These are phyloP conservation scores for Lomentospora prolificans DNA, from an alignment of 2,329 filamentous ascomycete species.

Conservation along the genomic window DNA sequence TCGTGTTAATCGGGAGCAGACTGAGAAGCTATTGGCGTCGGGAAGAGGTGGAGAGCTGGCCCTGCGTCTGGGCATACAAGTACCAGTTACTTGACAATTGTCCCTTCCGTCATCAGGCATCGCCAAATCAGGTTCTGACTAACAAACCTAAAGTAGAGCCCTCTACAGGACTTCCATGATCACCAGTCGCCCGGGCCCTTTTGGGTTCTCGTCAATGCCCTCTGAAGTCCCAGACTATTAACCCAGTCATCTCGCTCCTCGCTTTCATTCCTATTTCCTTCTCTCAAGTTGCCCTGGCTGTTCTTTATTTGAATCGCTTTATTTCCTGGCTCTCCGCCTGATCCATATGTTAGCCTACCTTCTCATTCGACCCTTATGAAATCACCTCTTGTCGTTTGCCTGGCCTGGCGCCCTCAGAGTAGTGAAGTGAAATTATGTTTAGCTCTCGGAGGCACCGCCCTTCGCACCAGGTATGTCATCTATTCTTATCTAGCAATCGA, in stretches of 20 bases:
- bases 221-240: background rate
- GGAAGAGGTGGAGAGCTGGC: background rate
- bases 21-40: background rate
- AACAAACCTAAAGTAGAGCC: background rate
- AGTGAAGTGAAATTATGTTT: constrained; percentile 1
- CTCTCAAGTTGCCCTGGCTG: no score
- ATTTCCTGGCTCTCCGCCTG: background rate
- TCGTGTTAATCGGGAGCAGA: background rate
- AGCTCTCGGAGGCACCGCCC: constrained; percentile 6
- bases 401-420: constrained; percentile 2
- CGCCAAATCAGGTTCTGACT: background rate
- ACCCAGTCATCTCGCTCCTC: background rate
- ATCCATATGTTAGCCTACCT: background rate
- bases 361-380: background rate
- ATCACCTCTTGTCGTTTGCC: background rate
- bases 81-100: background rate
- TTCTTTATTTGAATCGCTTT: background rate
- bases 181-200: background rate
- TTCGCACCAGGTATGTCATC: constrained; percentile 6
- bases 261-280: no score
- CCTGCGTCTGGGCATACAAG: background rate
- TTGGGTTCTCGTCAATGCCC: background rate
- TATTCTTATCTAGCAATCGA: background rate
- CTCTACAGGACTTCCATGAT: background rate
- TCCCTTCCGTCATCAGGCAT: background rate